These are phyloP conservation scores for Sporothrix phasma DNA, from an alignment of 2,329 filamentous ascomycete genomes.

Conservation along the genomic window DNA sequence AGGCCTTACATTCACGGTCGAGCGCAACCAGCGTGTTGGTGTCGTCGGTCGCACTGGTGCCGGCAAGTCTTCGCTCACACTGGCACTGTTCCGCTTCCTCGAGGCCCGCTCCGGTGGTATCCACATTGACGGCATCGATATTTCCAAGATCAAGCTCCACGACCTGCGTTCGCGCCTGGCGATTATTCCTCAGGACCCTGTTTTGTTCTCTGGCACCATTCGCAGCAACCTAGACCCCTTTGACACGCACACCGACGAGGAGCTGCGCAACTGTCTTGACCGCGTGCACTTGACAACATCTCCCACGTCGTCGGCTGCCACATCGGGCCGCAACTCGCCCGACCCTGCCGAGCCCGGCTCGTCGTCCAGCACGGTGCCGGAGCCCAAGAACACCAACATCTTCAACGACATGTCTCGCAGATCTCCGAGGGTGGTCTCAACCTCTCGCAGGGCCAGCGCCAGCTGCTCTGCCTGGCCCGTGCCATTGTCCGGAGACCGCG, in stretches of 20 bases:
- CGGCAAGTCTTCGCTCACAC: constrained; percentile 65
- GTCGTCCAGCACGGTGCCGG: constrained; percentile 22
- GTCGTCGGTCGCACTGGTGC: constrained; percentile 70
- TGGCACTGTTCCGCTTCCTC: constrained; percentile 69
- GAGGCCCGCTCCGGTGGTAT: constrained; percentile 54
- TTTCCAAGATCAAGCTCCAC: constrained; percentile 21
- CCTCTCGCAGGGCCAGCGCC: constrained; percentile 52
- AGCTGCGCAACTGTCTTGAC: constrained; percentile 48
- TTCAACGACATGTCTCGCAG: constrained; percentile 32
- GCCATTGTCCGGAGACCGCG: constrained; percentile 33
- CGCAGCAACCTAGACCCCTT: constrained; percentile 40
- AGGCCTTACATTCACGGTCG: constrained; percentile 56
- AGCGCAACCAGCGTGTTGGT: constrained; percentile 60
- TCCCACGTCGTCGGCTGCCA: constrained; percentile 26
- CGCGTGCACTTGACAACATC: constrained; percentile 53
- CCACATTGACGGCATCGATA: constrained; percentile 35
- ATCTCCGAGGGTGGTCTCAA: constrained; percentile 58
- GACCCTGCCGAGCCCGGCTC: constrained; percentile 14
- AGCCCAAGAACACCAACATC: constrained; percentile 19
- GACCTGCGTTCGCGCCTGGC: constrained; percentile 28
- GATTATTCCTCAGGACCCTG: constrained; percentile 41
- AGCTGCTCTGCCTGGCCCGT: constrained; percentile 41
- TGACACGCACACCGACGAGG: constrained; percentile 27
- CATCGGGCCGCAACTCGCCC: constrained; percentile 32
- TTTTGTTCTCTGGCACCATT: constrained; percentile 39